These are phyloP conservation scores for Eutrema heterophyllum DNA, from an alignment of 345 rosid species.

Conservation along the genomic window DNA sequence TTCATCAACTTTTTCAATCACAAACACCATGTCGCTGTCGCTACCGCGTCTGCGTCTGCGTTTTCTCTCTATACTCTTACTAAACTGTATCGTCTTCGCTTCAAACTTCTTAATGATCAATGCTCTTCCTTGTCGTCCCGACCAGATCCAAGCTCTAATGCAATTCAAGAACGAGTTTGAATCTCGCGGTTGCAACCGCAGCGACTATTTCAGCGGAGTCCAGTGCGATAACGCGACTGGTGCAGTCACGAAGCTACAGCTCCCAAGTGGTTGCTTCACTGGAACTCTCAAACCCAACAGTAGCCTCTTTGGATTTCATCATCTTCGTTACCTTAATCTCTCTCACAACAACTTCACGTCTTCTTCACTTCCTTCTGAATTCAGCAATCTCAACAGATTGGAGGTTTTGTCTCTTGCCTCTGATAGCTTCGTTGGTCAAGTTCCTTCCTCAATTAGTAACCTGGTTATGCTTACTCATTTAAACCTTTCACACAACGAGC, in stretches of 20 bases:
- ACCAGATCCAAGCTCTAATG: not conserved
- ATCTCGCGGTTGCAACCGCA: not conserved
- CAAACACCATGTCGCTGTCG: not conserved
- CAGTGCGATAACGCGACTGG: not conserved
- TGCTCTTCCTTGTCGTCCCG: slow-evolving; percentile 6
- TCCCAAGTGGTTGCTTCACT: slow-evolving; percentile 3
- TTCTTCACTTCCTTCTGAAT: not conserved
- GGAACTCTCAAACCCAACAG: not conserved
- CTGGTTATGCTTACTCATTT: not conserved
- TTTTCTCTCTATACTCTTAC: not conserved
- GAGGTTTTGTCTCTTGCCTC: slow-evolving; percentile 14
- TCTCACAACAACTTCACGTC: slow-evolving; percentile 4
- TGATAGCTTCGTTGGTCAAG: not conserved
- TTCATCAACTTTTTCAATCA: not conserved
- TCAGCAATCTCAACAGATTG: not conserved
- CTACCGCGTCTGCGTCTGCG: not conserved
- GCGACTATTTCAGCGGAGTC: not conserved
- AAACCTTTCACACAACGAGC: not conserved
- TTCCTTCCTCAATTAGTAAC: slow-evolving; percentile 9
- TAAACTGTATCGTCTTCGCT: not conserved
- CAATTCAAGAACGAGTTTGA: slow-evolving; percentile 10
- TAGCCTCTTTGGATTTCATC: not conserved
- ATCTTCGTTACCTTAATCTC: slow-evolving; percentile 1
- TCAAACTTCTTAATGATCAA: not conserved
- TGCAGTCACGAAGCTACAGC: not conserved